Conservation (phyloP, 345 rosid species). For the Acer yangbiense region DNA sequence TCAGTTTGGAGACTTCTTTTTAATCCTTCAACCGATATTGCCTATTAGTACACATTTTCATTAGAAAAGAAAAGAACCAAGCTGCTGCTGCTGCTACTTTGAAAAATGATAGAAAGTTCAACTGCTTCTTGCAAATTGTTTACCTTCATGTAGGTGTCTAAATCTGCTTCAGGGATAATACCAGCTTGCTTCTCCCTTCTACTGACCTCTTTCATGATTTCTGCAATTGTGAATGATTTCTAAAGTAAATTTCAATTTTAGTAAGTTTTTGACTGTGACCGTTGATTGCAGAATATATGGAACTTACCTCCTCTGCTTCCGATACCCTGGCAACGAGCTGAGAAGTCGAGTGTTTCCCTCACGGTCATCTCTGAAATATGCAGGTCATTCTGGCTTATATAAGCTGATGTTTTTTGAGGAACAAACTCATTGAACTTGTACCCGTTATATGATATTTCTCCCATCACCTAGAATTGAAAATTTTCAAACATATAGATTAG, state of each 20-base stretch:
- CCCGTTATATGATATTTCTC: conserved; percentile 40
- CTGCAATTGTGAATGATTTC: conserved; percentile 13
- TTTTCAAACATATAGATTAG: neutral
- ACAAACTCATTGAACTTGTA: conserved; percentile 51
- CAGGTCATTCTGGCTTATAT: conserved; percentile 57
- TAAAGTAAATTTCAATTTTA: conserved; percentile 1
- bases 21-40: conserved; percentile 45
- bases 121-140: too few species aligned
- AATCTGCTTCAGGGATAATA: conserved; percentile 45
- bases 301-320: conserved; percentile 51
- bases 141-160: conserved; percentile 56
- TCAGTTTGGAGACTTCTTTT: conserved; percentile 54
- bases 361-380: conserved; percentile 66
- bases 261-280: conserved; percentile 2
- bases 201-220: conserved; percentile 40
- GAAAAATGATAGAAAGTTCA: too few species aligned
- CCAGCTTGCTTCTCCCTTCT: conserved; percentile 52
- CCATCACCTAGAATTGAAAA: conserved; percentile 22
- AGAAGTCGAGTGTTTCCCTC: conserved; percentile 61
- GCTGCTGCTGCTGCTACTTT: too few species aligned
- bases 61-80: too few species aligned
- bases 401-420: conserved; percentile 64
- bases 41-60: conserved; percentile 9
- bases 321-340: conserved; percentile 61
- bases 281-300: neutral